Conservation (phyloP, 768 basidiomycete genomes). For the Agrocybe pediades region DNA sequence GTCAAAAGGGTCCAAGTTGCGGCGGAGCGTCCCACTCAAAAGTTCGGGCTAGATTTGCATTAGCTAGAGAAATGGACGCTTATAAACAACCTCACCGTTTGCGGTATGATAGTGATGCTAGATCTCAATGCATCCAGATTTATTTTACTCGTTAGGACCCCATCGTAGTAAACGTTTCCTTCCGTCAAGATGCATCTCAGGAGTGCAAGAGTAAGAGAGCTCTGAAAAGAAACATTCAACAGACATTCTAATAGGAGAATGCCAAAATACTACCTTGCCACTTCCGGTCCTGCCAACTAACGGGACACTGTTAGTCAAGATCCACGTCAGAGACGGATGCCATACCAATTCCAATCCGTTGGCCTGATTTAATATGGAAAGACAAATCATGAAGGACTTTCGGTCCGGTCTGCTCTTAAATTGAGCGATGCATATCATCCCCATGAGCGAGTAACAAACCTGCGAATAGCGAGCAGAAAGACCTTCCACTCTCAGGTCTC, state of each 20-base stretch:
- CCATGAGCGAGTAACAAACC: neutral
- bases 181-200: conserved; percentile 59
- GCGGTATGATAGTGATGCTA: conserved; percentile 63
- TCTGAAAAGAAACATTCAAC: conserved; percentile 30
- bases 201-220: conserved; percentile 58
- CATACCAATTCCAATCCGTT: conserved; percentile 49
- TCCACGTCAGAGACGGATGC: neutral
- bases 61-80: conserved; percentile 35
- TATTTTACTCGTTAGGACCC: conserved; percentile 46
- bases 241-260: neutral
- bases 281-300: conserved; percentile 47
- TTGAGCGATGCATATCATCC: neutral
- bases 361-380: conserved; percentile 55
- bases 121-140: conserved; percentile 60
- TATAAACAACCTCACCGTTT: conserved; percentile 35
- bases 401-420: conserved; percentile 30
- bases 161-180: conserved; percentile 63
- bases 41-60: conserved; percentile 45
- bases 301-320: conserved; percentile 37
- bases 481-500: conserved; percentile 2
- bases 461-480: conserved; percentile 6
- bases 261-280: conserved; percentile 30
- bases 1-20: conserved; percentile 67
- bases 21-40: conserved; percentile 57
- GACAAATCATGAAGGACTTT: conserved; percentile 48